Evolutionary conservation across 1,284 basidiomycete genomes (phyloP).

Genomic region (Porogramme epimiltina): DNA sequence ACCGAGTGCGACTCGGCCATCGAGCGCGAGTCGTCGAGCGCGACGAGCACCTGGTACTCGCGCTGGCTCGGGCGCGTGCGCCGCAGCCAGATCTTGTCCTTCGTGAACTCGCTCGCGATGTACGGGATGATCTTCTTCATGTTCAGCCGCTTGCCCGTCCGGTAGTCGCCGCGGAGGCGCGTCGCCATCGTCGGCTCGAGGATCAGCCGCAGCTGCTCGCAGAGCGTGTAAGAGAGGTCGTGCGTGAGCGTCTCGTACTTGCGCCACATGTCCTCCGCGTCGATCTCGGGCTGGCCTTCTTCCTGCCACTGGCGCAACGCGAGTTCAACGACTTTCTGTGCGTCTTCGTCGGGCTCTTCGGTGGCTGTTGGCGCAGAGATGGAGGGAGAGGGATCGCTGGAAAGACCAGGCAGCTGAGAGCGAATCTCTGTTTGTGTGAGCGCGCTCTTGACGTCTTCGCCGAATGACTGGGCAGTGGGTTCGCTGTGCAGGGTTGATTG

Average conservation of each 20-base stretch:
- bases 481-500: constrained; percentile 33
- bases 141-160: constrained; percentile 96
- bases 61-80: constrained; percentile 92
- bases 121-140: constrained; percentile 99
- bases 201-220: constrained; percentile 96
- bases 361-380: constrained; percentile 3
- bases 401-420: constrained; percentile 13
- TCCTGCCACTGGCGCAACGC: constrained; percentile 68
- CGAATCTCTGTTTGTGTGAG: constrained; percentile 41
- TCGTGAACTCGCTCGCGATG: constrained; percentile 98
- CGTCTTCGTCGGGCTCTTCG: constrained; percentile 14
- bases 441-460: constrained; percentile 48
- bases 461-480: constrained; percentile 32
- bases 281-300: constrained; percentile 54
- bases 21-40: constrained; percentile 94
- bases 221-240: constrained; percentile 88
- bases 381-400: constrained; percentile 2
- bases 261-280: constrained; percentile 84
- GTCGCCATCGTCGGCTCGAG: constrained; percentile 95
- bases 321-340: constrained; percentile 49
- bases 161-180: constrained; percentile 95
- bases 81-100: constrained; percentile 99
- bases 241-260: constrained; percentile 90
- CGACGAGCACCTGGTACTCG: constrained; percentile 95
- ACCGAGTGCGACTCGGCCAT: constrained; percentile 96